Percentiles rank a stretch among this genome's conserved stretches.
Evolutionary conservation across 2,329 filamentous ascomycete species (phyloP).

Genomic region (Trichoderma atrobrunneum): DNA sequence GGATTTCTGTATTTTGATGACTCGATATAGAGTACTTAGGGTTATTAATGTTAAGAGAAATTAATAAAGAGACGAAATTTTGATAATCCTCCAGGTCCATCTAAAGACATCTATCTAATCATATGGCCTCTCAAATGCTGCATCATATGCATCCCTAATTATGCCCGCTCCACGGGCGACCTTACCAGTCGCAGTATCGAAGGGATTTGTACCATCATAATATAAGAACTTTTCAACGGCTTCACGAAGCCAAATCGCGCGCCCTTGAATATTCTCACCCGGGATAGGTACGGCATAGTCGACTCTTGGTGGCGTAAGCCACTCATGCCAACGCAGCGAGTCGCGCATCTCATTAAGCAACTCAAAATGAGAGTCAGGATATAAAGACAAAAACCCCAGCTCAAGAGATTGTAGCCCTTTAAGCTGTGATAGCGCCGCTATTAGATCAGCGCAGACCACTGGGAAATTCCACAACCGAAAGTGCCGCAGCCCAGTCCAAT

Average conservation of each 20-base stretch:
- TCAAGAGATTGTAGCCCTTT: not conserved
- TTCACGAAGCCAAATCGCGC: not conserved
- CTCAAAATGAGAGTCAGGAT: not conserved
- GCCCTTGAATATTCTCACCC: not conserved
- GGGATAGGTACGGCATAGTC: not conserved
- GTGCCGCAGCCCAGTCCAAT: not conserved
- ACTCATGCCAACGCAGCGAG: not conserved
- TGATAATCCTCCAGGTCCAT: not conserved
- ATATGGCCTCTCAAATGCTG: not conserved
- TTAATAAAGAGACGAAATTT: not conserved
- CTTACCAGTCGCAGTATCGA: not conserved
- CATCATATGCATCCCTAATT: not conserved
- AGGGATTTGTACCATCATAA: not conserved
- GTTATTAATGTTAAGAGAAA: not conserved
- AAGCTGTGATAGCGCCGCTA: not conserved
- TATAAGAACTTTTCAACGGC: not conserved
- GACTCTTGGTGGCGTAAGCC: not conserved
- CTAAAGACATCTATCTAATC: not conserved
- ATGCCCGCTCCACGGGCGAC: not conserved
- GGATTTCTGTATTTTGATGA: not conserved
- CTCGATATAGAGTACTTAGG: rapidly evolving
- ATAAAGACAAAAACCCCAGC: not conserved
- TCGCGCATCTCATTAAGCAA: not conserved
- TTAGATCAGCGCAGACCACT: not conserved
- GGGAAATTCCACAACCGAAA: constrained; percentile 4